Base-by-base conservation (phyloP, 257 asterid genomes). In the Primulina tabacum region DNA sequence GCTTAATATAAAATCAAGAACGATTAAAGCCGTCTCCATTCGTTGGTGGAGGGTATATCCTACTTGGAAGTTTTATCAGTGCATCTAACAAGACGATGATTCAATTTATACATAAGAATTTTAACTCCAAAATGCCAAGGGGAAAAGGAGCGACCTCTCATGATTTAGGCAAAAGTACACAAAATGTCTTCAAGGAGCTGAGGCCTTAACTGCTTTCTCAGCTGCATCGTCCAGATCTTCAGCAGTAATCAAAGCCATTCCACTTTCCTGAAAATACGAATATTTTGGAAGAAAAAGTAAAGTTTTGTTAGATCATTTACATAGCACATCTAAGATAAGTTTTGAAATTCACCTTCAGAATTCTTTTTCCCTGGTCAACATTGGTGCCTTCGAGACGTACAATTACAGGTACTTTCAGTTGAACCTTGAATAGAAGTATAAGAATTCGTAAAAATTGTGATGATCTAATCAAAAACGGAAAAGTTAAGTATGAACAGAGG, bases 351-450 rank as follows among this genome's bases (percentile, higher is more conserved):
- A 92, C 98, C 98, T 87, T 92, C 71, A 92, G 86, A 75, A 92
- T 92, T 84, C 96, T 88, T 86, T 89, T 90, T 64, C 97, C 97
- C 76, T 86, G 94, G 80, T 93, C 98, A 21, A 93, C 98, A 32
- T 93, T 93, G 76, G 98, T 93, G 63, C 98, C 98, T 82, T 93
- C 98, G 53, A 93, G 96, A 65, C 98, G 96, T 72, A 93, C 98
- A 38, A 93, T 79, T 17, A 93, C 97, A 14, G 96, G 98, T 69
- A 90, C 98, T 82, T 93, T 87, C 81, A 90, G 76, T 86, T 92
- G 85, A 78, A 90, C 96, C 97, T 92, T 64, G 52, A 72, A 52
- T 20, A 67, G 73, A 73, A 58, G 43, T 50, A 37, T 57, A 70
- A 75, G 28, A 55, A 38, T 69, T 63, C 71, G 73, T 65, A 76